phyloP scores from a whole-genome alignment of 2,329 filamentous ascomycete genomes.

The Trichoderma pleuroti region DNA sequence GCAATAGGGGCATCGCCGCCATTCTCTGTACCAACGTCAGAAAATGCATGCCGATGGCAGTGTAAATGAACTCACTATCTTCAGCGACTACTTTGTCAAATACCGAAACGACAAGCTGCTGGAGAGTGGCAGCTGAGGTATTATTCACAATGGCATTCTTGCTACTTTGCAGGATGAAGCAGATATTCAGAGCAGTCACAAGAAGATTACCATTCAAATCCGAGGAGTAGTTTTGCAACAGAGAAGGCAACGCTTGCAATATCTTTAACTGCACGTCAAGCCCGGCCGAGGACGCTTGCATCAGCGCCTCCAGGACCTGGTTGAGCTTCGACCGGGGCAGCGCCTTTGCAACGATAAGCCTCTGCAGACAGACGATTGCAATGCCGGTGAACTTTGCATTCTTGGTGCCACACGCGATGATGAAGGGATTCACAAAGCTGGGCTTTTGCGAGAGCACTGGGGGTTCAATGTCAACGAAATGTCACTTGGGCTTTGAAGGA shows the following conservation, averaged over 20 bases:
- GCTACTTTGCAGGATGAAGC: constrained; percentile 83
- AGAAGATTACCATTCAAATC: constrained; percentile 79
- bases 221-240: constrained; percentile 84
- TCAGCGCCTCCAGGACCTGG: constrained; percentile 83
- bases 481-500: constrained; percentile 13
- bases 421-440: constrained; percentile 87
- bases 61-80: constrained; percentile 58
- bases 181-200: constrained; percentile 80
- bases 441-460: constrained; percentile 77
- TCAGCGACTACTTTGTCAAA: constrained; percentile 87
- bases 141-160: constrained; percentile 94
- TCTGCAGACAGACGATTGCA: constrained; percentile 82
- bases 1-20: constrained; percentile 53
- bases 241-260: constrained; percentile 80
- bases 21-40: constrained; percentile 33
- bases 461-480: constrained; percentile 24
- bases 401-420: constrained; percentile 85
- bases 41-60: not conserved
- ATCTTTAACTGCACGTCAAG: constrained; percentile 95
- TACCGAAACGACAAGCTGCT: constrained; percentile 86
- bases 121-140: constrained; percentile 91
- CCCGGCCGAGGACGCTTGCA: constrained; percentile 74
- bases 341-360: constrained; percentile 77
- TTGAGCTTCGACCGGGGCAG: constrained; percentile 75
- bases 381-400: constrained; percentile 88